Conservation (phyloP, 805 yeast species). For the Yamadazyma ubonensis region DNA sequence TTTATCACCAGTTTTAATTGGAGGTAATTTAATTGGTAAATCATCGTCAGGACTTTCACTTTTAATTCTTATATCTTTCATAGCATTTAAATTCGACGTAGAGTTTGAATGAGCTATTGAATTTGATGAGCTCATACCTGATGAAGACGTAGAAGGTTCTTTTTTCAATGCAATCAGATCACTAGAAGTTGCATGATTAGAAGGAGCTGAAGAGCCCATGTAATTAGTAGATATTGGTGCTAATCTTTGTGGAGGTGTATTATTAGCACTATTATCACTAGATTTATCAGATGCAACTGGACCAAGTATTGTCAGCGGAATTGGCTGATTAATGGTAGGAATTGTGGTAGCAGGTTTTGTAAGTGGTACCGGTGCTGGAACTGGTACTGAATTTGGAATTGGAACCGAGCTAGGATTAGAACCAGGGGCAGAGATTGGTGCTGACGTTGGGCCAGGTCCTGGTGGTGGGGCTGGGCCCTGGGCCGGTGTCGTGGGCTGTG, state of each 20-base stretch:
- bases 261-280: conserved; percentile 6
- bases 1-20: conserved; percentile 20
- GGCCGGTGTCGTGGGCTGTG: neutral
- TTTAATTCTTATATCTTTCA: conserved; percentile 8
- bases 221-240: conserved; percentile 9
- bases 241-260: conserved; percentile 7
- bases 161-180: neutral
- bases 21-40: conserved; percentile 18
- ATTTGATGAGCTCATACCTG: conserved; percentile 4
- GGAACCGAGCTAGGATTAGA: neutral
- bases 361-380: neutral
- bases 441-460: conserved; percentile 4
- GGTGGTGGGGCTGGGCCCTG: conserved; percentile 3
- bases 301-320: conserved; percentile 1
- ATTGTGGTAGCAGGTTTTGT: conserved; percentile 1
- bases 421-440: neutral
- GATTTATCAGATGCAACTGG: conserved; percentile 7
- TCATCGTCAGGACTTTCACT: conserved; percentile 13
- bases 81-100: conserved; percentile 1
- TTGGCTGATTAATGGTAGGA: conserved; percentile 1
- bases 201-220: conserved; percentile 9
- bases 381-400: neutral
- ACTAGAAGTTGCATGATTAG: conserved; percentile 1
- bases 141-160: conserved; percentile 4
- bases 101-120: conserved; percentile 6